Conservation (phyloP, 768 basidiomycete genomes). For the Ephemerocybe angulata region DNA sequence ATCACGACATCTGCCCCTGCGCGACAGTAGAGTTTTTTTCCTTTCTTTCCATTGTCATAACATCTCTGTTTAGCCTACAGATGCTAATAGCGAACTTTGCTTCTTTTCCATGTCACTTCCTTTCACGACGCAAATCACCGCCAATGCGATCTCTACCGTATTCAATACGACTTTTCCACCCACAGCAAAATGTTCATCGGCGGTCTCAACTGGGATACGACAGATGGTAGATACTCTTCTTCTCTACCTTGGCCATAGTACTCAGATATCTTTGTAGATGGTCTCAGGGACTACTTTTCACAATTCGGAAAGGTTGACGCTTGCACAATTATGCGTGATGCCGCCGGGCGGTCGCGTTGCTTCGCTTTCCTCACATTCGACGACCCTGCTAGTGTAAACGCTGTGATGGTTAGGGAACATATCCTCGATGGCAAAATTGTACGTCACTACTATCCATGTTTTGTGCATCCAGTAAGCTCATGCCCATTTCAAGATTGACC, state of each 20-base stretch:
- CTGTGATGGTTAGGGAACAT: slow-evolving; percentile 94
- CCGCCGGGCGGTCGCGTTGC: slow-evolving; percentile 88
- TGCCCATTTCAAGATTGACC: slow-evolving; percentile 76
- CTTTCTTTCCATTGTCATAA: slow-evolving; percentile 57
- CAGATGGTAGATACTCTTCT: slow-evolving; percentile 78
- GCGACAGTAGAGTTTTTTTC: slow-evolving; percentile 72
- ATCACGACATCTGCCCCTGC: slow-evolving; percentile 40
- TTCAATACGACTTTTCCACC: slow-evolving; percentile 20
- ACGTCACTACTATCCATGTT: slow-evolving; percentile 32
- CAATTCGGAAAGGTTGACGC: slow-evolving; percentile 97
- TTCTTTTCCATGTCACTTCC: slow-evolving; percentile 41
- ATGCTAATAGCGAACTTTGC: slow-evolving; percentile 77
- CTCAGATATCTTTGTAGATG: slow-evolving; percentile 53
- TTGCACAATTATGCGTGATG: slow-evolving; percentile 98
- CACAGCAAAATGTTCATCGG: slow-evolving; percentile 99
- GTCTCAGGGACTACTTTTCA: slow-evolving; percentile 81
- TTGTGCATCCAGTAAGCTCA: neutral
- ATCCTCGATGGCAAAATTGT: slow-evolving; percentile 97
- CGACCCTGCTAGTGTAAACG: slow-evolving; percentile 87
- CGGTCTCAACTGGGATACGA: slow-evolving; percentile 99
- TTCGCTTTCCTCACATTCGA: slow-evolving; percentile 98
- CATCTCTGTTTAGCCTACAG: slow-evolving; percentile 65
- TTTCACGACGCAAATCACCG: slow-evolving; percentile 22
- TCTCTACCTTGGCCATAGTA: slow-evolving; percentile 34
- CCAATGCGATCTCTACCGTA: slow-evolving; percentile 15